phyloP scores from a whole-genome alignment of 768 basidiomycete genomes.

The Psilocybe cubensis region DNA sequence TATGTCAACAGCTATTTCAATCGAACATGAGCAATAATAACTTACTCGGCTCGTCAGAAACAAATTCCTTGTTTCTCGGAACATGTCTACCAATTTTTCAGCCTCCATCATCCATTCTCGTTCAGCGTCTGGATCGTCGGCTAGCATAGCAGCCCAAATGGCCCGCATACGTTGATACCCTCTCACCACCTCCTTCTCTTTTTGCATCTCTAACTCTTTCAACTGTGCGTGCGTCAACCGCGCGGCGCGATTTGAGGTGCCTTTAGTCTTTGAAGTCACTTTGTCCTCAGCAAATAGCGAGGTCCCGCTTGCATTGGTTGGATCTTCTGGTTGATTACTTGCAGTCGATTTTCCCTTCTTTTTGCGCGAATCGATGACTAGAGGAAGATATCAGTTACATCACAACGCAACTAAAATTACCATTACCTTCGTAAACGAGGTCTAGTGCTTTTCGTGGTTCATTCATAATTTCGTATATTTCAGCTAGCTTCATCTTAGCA shows the following conservation, averaged over 20 bases:
- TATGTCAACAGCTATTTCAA: background rate
- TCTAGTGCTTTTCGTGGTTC: slow-evolving; percentile 83
- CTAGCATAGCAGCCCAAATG: slow-evolving; percentile 61
- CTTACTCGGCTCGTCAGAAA: slow-evolving; percentile 78
- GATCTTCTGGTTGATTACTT: slow-evolving; percentile 13
- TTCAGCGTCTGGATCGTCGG: slow-evolving; percentile 48
- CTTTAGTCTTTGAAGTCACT: slow-evolving; percentile 36
- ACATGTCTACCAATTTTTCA: slow-evolving; percentile 85
- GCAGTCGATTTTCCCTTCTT: slow-evolving; percentile 36
- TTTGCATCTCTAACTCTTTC: slow-evolving; percentile 63
- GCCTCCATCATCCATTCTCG: slow-evolving; percentile 84
- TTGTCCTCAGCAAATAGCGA: slow-evolving; percentile 73
- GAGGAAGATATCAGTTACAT: background rate
- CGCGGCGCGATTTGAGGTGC: slow-evolving; percentile 37
- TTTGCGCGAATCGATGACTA: slow-evolving; percentile 66
- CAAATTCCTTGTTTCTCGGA: slow-evolving; percentile 82
- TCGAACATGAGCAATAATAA: background rate
- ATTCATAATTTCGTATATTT: slow-evolving; percentile 84
- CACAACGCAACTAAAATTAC: background rate
- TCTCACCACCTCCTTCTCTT: slow-evolving; percentile 63
- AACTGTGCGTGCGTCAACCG: slow-evolving; percentile 63
- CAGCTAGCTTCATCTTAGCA: slow-evolving; percentile 88
- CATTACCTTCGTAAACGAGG: slow-evolving; percentile 79
- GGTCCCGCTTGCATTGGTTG: slow-evolving; percentile 25
- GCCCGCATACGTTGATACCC: slow-evolving; percentile 65